Evolutionary conservation across 2,329 filamentous ascomycete genomes (phyloP).

Genomic region (Zopfia rhizophila): DNA sequence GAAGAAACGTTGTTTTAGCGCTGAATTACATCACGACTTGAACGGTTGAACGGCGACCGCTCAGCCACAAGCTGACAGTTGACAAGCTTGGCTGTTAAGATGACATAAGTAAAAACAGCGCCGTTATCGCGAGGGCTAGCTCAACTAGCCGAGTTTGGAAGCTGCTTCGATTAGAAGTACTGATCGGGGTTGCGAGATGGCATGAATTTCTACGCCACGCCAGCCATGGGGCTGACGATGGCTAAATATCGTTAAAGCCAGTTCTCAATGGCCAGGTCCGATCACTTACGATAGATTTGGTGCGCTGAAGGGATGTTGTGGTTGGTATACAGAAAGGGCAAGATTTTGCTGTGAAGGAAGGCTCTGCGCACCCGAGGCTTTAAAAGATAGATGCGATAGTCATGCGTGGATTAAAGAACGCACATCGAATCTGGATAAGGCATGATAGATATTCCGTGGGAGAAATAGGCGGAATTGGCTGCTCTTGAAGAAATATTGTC

Average conservation of each 20-base stretch:
- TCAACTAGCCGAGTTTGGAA: no score
- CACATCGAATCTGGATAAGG: constrained; percentile 6
- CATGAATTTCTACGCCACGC: constrained; percentile 17
- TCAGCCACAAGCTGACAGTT: no score
- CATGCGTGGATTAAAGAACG: constrained; percentile 6
- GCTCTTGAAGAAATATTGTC: constrained; percentile 7
- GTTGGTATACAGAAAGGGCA: constrained; percentile 8
- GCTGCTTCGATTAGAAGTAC: constrained; percentile 18
- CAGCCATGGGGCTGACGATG: constrained; percentile 12
- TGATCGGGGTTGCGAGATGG: constrained; percentile 10
- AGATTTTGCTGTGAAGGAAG: constrained; percentile 10
- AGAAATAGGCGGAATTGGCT: constrained; percentile 7
- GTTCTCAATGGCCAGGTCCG: constrained; percentile 6
- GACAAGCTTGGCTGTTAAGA: no score
- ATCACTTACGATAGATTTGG: constrained; percentile 5
- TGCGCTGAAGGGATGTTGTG: constrained; percentile 7
- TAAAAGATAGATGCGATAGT: constrained; percentile 5
- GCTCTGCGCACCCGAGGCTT: constrained; percentile 1
- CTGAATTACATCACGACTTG: no score
- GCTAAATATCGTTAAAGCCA: constrained; percentile 3
- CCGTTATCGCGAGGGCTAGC: no score
- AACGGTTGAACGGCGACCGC: no score
- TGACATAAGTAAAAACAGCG: no score
- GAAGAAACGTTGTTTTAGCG: no score
- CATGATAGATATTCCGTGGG: constrained; percentile 14